These are phyloP conservation scores for Lactarius sanguifluus DNA, from an alignment of 768 basidiomycete species.

Conservation along the genomic window DNA sequence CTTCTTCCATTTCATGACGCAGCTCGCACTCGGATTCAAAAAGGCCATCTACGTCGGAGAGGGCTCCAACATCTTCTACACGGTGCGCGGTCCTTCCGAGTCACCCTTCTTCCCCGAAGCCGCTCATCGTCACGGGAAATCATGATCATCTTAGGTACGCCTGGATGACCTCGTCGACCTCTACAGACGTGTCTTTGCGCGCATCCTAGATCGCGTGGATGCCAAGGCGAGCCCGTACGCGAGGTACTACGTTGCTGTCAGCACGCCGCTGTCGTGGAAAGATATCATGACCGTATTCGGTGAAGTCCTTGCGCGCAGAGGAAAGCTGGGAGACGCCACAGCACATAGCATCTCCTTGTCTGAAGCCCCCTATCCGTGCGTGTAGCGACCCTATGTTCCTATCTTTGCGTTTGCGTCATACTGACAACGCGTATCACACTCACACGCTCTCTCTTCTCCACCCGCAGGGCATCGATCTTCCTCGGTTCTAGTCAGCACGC, in stretches of 20 bases:
- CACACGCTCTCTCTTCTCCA: background rate
- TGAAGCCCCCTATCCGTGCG: conserved; percentile 9
- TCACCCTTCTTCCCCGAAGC: no score
- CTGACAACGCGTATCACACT: background rate
- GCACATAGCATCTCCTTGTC: conserved; percentile 14
- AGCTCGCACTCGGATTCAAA: background rate
- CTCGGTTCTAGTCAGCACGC: conserved; percentile 13
- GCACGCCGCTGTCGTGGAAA: conserved; percentile 14
- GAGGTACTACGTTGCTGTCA: conserved; percentile 19
- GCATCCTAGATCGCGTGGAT: background rate
- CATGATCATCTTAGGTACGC: background rate
- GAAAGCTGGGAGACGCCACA: conserved; percentile 14
- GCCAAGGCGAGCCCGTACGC: conserved; percentile 23
- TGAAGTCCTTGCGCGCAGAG: background rate
- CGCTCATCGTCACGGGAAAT: background rate
- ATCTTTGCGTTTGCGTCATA: background rate
- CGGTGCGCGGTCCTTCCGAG: background rate
- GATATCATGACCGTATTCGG: conserved; percentile 7
- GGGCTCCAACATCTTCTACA: conserved; percentile 19
- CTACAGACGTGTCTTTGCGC: conserved; percentile 20
- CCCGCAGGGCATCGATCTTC: conserved; percentile 2
- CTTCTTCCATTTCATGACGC: conserved; percentile 15
- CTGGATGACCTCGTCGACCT: conserved; percentile 20
- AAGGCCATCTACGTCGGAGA: conserved; percentile 17
- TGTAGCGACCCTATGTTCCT: background rate